A percentile compares a stretch with the other conserved stretches of the same genome.
phyloP scores from a whole-genome alignment of 2,329 filamentous ascomycete species.

The Colletotrichum scovillei region DNA sequence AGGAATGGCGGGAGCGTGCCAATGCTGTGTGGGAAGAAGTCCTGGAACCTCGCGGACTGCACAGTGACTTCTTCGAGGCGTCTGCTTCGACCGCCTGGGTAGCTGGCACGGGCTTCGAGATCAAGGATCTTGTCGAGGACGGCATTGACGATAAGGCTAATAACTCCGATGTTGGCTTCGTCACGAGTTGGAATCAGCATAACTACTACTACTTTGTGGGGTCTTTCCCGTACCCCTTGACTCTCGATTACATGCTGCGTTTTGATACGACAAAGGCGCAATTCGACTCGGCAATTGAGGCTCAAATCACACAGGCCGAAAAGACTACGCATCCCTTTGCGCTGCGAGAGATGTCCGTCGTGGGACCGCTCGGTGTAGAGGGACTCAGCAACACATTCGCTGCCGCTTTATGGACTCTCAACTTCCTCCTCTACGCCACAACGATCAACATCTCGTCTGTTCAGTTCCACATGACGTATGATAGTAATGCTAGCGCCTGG shows the following conservation, averaged over 20 bases:
- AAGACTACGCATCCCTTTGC: conserved; percentile 19
- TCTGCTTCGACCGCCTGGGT: conserved; percentile 31
- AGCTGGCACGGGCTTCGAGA: conserved; percentile 29
- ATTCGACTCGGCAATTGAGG: conserved; percentile 20
- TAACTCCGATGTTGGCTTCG: conserved; percentile 24
- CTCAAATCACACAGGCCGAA: conserved; percentile 23
- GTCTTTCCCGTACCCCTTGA: conserved; percentile 27
- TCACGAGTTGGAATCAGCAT: conserved; percentile 30
- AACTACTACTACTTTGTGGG: conserved; percentile 33
- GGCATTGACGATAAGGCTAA: conserved; percentile 19
- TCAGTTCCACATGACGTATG: conserved; percentile 30
- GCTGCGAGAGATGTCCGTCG: conserved; percentile 30
- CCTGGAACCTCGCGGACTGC: conserved; percentile 18
- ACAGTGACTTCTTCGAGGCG: conserved; percentile 29
- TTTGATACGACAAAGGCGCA: conserved; percentile 29
- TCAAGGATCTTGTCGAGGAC: conserved; percentile 6
- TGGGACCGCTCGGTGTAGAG: conserved; percentile 25
- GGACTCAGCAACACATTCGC: conserved; percentile 31
- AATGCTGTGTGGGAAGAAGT: conserved; percentile 23
- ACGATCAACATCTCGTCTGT: conserved; percentile 32
- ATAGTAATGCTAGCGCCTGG: conserved; percentile 32
- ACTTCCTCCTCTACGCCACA: conserved; percentile 29
- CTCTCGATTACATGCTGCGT: conserved; percentile 32
- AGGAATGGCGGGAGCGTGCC: conserved; percentile 28
- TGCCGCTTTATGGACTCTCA: conserved; percentile 25